phyloP scores from a whole-genome alignment of 805 yeast genomes.

The Candida vaughaniae region DNA sequence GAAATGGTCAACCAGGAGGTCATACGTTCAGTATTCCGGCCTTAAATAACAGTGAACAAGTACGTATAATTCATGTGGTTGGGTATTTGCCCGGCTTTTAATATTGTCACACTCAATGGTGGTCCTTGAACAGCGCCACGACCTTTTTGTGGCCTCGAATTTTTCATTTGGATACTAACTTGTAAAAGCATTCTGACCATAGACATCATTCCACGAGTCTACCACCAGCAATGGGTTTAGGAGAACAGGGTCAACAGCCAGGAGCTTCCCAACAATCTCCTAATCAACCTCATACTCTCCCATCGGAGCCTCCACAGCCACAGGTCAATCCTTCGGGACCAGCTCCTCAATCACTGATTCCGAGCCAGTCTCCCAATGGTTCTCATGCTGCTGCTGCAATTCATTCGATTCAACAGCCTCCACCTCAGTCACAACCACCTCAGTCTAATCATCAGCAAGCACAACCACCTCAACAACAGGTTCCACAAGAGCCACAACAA shows the following conservation, averaged over 20 bases:
- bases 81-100: constrained; percentile 1
- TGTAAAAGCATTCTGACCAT: constrained; percentile 9
- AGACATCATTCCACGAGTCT: constrained; percentile 10
- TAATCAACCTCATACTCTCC: constrained; percentile 28
- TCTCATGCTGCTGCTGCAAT: too few species aligned
- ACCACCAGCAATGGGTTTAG: constrained; percentile 10
- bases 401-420: too few species aligned
- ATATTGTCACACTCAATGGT: too few species aligned
- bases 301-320: constrained; percentile 20
- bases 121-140: constrained; percentile 23
- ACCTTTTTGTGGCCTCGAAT: constrained; percentile 1
- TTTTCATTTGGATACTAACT: constrained; percentile 10
- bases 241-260: constrained; percentile 8
- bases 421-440: constrained; percentile 2
- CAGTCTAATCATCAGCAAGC: constrained; percentile 8
- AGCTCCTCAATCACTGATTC: too few species aligned
- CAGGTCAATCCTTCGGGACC: too few species aligned
- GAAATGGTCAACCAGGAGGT: constrained; percentile 37
- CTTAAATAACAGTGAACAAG: constrained; percentile 35
- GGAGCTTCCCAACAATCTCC: constrained; percentile 3
- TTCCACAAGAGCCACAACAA: background rate
- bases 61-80: constrained; percentile 21
- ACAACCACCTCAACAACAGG: constrained; percentile 9
- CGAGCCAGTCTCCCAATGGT: too few species aligned
- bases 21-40: constrained; percentile 51